Evolutionary conservation across 805 yeast species (phyloP), one percentile per base, ranked within the genome.

Genomic region (Kazachstania psychrophila): DNA sequence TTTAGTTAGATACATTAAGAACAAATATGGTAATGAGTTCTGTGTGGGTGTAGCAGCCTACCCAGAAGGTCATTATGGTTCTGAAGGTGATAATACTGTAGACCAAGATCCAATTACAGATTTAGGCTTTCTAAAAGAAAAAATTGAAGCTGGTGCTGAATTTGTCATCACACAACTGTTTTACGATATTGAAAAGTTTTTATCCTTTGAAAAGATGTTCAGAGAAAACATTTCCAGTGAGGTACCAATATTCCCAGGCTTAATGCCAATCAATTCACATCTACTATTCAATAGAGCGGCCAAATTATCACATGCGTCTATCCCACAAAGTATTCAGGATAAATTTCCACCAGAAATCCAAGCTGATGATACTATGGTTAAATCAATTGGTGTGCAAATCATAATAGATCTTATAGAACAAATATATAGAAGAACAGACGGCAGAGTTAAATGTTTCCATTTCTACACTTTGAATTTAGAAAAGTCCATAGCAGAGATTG

Each of bases 21-120:
- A 67, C 37, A 58, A 74, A 33, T 68, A 88, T 54, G 92, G 85
- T 3, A 83, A 83, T 53, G 80, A 77, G 48, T 89, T 89, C 62
- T 83, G 95, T 54, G 68, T 89, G 38, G 98, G 98, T 42, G 98
- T 89, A 12, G 98, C 98, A 2, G 96, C 94, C 1, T 89, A 89
- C 58, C 96, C 98, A 7, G 98, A 89, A 56, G 98, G 98, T 14
- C 96, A 89, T 61, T 40, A 35, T 12, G 31, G 36, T 25, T 15
- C 11, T 15, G 37, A 32, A 16, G 33, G 17, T 17, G 34, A 36
- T 27, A 34, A 37, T 20, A 69, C 63, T 31, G 60, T 74, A 7
- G 69, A 68, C 24, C 95, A 87, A 56, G 72, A 75, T 49, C 76
- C 79, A 1, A 54, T 56, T 16, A 70, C 70, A 32, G 98, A 89